Percentiles rank a stretch among this genome's conserved stretches.
These are phyloP conservation scores for Zanthoxylum bungeanum DNA, from an alignment of 345 rosid species.

Conservation along the genomic window DNA sequence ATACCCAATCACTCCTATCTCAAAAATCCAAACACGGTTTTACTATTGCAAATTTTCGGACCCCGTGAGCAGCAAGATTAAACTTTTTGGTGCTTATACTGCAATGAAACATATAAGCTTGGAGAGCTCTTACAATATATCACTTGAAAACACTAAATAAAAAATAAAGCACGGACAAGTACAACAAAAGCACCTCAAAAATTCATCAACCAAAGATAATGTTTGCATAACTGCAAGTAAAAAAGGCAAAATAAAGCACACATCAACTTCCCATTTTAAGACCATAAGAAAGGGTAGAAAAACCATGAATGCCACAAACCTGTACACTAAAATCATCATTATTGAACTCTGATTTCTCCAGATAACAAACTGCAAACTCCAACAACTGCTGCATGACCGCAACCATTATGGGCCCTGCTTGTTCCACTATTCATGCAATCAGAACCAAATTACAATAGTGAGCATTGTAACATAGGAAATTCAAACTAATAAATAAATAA, in stretches of 20 bases:
- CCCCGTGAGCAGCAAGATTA: background rate
- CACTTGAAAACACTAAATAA: background rate
- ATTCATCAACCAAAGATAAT: background rate
- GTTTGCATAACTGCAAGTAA: background rate
- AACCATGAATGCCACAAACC: conserved; percentile 42
- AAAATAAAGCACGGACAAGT: background rate
- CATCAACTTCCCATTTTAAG: conserved; percentile 7
- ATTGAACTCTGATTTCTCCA: conserved; percentile 60
- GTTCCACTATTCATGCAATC: conserved; percentile 51
- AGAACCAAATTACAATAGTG: conserved; percentile 8
- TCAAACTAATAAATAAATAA: background rate
- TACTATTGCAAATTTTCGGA: background rate
- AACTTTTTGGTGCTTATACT: background rate
- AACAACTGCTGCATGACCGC: conserved; percentile 61
- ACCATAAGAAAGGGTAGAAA: background rate
- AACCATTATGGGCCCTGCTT: conserved; percentile 62
- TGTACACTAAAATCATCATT: conserved; percentile 51
- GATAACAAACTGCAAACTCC: conserved; percentile 73
- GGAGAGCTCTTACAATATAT: background rate
- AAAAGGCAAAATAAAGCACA: background rate
- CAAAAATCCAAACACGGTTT: background rate
- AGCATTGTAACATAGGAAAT: background rate
- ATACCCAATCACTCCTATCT: background rate
- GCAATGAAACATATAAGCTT: background rate
- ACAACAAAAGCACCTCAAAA: background rate